phyloP scores from a whole-genome alignment of 1,139 yeast genomes.

The Scheffersomyces cryptocercus region DNA sequence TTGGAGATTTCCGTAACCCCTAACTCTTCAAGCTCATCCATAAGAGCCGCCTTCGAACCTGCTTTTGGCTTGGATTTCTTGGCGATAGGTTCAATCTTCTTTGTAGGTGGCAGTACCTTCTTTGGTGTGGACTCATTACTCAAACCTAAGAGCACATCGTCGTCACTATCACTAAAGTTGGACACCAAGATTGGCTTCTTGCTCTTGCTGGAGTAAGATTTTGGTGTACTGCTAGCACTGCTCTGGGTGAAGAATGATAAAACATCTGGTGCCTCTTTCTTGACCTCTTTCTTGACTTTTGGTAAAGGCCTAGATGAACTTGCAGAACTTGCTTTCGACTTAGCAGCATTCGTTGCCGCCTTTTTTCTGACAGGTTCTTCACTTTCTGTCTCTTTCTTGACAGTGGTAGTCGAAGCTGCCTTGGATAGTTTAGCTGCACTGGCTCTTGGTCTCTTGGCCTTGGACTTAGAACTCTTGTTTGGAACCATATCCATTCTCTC shows the following conservation, averaged over 20 bases:
- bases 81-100: neutral
- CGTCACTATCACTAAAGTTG: conserved; percentile 36
- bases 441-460: conserved; percentile 21
- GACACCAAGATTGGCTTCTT: conserved; percentile 13
- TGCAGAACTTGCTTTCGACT: conserved; percentile 3
- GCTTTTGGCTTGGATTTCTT: conserved; percentile 7
- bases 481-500: conserved; percentile 34
- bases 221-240: conserved; percentile 6
- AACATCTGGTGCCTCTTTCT: conserved; percentile 15
- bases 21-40: conserved; percentile 26
- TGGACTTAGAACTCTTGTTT: conserved; percentile 30
- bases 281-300: conserved; percentile 2
- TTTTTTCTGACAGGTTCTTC: conserved; percentile 12
- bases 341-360: conserved; percentile 6
- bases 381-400: conserved; percentile 13
- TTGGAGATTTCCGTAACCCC: conserved; percentile 11
- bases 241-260: conserved; percentile 19
- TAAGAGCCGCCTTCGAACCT: conserved; percentile 10
- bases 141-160: conserved; percentile 27
- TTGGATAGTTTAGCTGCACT: conserved; percentile 17
- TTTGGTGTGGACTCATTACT: neutral
- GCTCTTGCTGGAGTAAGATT: conserved; percentile 8
- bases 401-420: conserved; percentile 2
- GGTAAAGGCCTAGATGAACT: neutral
- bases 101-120: neutral